Base-by-base conservation (phyloP, 805 yeast genomes). In the Candida chauliodis region DNA sequence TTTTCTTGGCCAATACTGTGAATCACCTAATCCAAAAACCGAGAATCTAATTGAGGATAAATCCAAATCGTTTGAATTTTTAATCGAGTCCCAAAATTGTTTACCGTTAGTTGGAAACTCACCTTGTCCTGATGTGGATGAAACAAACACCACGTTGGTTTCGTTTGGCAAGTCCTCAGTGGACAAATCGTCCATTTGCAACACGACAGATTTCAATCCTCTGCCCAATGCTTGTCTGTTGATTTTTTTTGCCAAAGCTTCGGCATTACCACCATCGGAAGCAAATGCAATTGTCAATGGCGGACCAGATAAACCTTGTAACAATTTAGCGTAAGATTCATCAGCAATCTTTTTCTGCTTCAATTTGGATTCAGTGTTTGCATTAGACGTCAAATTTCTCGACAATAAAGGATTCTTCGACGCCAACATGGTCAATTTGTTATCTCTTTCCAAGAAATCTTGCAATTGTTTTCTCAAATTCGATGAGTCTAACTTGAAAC, bases 1-100 rank as follows among this genome's bases (percentile, higher is more conserved):
- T 61, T 87, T 86, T 66, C 98, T 79, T 51, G 98, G 98, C 98
- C 98, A 91, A 69, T 91, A 89, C 55, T 78, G 78, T 34, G 86
- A 78, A 59, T 84, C 93, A 54, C 93, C 93, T 55, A 84, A 69
- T 52, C 89, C 91, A 50, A 84, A 84, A 19, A 79, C 83, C 8
- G 86, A 73, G 44, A 66, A 71, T 46, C 71, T 75, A 38, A 79
- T 69, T 29, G 69, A 53, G 4, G 81, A 71, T 43, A 83, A 72
- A 55, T 86, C 95, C 38, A 78, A 61, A 45, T 81, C 84, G 31
- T 72, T 69, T n/a, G 81, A 51, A 36, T 59, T 58, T 61, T 82
- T 84, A 47, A 84, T 56, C 19, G 69, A 76, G 49, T 84, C 91
- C 91, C 91, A 84, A 51, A 84, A 74, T 38, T 63, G 71, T 44